Evolutionary conservation across 1,139 yeast species (phyloP), one percentile per base, ranked within the genome.

Genomic region (Pichia sp.): DNA sequence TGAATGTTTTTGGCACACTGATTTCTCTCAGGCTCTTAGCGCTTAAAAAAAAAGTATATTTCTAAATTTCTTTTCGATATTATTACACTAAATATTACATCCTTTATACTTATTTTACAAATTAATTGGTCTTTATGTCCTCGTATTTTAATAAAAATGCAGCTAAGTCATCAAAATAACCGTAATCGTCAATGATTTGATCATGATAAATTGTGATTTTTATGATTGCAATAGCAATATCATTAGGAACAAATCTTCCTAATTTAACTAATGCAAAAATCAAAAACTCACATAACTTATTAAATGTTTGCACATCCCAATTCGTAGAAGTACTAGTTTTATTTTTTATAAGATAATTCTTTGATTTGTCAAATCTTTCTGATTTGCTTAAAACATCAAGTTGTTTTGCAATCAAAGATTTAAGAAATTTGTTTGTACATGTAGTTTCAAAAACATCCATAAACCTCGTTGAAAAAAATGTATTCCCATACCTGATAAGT

Each of bases 391-490:
- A 28, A 10, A 37, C 12, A 5, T 30, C 28, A 9, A 33, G 24
- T 22, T 47, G 46, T 23, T 49, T 50, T 12, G 30, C 7, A 25
- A 51, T 42, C 28, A 54, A 16, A 5, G 48, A 35, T 26, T 34
- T 9, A 20, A 47, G 38, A 10, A 68, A 51, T 4, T 47, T 40
- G 1, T 60, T 55, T 6, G 58, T 56, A 6, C 57, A 50, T 9
- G 67, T 28, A 1, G 35, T 16, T 2, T 42, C 45, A 23, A 49
- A 77, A 20, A 78, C 47, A 1, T 67, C 71, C 28, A 66, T 56
- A 39, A 78, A 68, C 36, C 82, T 63, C n/a, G 66, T 60, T 0
- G 73, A 54, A 52, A 80, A 66, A 55, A 82, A 82, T 26, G 75
- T 76, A 6, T 73, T 73, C 0, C 77, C 70, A 52, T 60, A 67